Evolutionary conservation across 768 basidiomycete genomes (phyloP).

Genomic region (Lentinula edodes): DNA sequence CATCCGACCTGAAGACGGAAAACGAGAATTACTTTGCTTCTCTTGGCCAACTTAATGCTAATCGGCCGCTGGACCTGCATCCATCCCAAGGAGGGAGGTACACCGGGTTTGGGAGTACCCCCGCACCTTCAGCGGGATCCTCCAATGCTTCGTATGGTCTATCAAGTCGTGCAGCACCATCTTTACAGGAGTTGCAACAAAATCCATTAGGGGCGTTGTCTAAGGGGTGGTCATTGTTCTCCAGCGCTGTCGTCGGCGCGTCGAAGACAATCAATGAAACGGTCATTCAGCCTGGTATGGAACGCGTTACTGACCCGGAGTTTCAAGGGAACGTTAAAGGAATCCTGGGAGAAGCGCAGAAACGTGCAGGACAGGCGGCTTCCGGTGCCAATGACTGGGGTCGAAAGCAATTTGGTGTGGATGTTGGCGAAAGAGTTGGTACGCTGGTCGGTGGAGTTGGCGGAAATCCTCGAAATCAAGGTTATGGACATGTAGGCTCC

Average conservation of each 20-base stretch:
- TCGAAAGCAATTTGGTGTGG: conserved; percentile 73
- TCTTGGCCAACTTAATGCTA: conserved; percentile 79
- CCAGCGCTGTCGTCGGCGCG: conserved; percentile 77
- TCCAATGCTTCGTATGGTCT: conserved; percentile 65
- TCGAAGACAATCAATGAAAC: conserved; percentile 74
- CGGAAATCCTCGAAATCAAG: conserved; percentile 48
- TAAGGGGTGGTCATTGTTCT: conserved; percentile 97
- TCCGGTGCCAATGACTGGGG: conserved; percentile 72
- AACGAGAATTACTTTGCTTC: conserved; percentile 87
- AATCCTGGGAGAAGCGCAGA: conserved; percentile 66
- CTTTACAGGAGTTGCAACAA: conserved; percentile 75
- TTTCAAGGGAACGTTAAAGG: conserved; percentile 71
- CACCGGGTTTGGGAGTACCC: conserved; percentile 86
- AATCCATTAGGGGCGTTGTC: conserved; percentile 81
- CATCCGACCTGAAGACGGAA: conserved; percentile 57
- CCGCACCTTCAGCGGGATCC: conserved; percentile 40
- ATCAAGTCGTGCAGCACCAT: conserved; percentile 78
- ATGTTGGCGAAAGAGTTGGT: conserved; percentile 75
- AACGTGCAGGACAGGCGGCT: conserved; percentile 56
- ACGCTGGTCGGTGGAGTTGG: conserved; percentile 62
- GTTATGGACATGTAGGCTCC: conserved; percentile 43
- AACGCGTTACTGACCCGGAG: conserved; percentile 73
- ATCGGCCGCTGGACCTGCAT: conserved; percentile 71
- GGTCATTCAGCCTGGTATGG: conserved; percentile 87
- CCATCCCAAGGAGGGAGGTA: conserved; percentile 94